These are phyloP conservation scores for Solanum lycopersicoides DNA, from an alignment of 257 asterid species.

Conservation along the genomic window DNA sequence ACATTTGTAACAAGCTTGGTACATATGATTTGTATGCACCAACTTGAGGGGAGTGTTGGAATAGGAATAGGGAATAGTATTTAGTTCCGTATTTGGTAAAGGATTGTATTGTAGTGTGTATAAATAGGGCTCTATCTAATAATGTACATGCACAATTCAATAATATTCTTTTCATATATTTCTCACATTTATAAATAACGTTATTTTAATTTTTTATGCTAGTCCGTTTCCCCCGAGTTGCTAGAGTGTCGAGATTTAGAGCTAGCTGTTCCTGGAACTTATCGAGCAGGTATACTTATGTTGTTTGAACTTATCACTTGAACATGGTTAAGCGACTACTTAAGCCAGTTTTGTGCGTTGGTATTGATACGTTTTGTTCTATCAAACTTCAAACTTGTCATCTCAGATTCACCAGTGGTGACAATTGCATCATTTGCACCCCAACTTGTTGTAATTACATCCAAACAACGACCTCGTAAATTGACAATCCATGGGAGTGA, in stretches of 20 bases:
- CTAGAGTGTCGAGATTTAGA: conserved; percentile 83
- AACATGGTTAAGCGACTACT: neutral
- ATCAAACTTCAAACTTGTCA: neutral
- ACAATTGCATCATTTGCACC: conserved; percentile 90
- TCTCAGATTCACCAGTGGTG: conserved; percentile 81
- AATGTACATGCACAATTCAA: neutral
- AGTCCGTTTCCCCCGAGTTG: conserved; percentile 95
- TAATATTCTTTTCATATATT: too few species aligned
- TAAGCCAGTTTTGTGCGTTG: neutral
- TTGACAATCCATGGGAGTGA: conserved; percentile 94
- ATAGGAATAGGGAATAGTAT: neutral
- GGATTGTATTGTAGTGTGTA: neutral
- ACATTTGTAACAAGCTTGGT: neutral
- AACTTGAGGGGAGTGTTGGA: neutral
- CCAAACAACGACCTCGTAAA: conserved; percentile 97
- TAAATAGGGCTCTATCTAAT: neutral
- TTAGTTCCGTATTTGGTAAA: neutral
- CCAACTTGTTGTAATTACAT: conserved; percentile 94
- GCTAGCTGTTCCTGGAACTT: conserved; percentile 98
- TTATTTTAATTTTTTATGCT: conserved; percentile 15
- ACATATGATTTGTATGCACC: neutral
- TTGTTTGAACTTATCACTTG: neutral
- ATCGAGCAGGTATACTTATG: conserved; percentile 59
- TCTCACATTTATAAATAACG: neutral
- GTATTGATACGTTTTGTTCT: neutral